These are phyloP conservation scores for Mucor indicus DNA, from an alignment of 371 early-diverging fungal genomes.

Conservation along the genomic window DNA sequence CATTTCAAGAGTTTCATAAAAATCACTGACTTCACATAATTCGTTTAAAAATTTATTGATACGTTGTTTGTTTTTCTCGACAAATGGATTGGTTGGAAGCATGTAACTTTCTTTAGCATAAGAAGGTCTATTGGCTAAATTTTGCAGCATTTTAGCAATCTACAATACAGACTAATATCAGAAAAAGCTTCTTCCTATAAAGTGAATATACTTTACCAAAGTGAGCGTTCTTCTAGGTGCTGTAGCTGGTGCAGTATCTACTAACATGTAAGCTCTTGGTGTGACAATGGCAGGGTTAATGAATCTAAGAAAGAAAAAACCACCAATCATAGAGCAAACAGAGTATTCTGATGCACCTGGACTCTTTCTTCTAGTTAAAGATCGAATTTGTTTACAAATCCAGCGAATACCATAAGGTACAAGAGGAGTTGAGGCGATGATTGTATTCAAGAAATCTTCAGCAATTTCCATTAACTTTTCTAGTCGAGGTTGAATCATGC, in stretches of 20 bases:
- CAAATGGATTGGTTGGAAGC: constrained; percentile 81
- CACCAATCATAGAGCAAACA: constrained; percentile 93
- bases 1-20: constrained; percentile 93
- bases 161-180: too few relatives aligned
- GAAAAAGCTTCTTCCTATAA: too few relatives aligned
- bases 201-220: too few relatives aligned
- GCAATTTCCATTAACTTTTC: constrained; percentile 83
- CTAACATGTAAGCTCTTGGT: constrained; percentile 90
- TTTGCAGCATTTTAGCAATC: constrained; percentile 90
- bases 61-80: constrained; percentile 79
- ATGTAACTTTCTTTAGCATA: constrained; percentile 90
- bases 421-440: constrained; percentile 73
- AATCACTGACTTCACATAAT: constrained; percentile 91
- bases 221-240: constrained; percentile 88
- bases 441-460: constrained; percentile 77
- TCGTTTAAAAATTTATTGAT: constrained; percentile 85
- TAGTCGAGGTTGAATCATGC: constrained; percentile 80
- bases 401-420: constrained; percentile 96
- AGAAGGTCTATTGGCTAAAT: constrained; percentile 89
- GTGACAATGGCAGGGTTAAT: constrained; percentile 97
- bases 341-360: constrained; percentile 86
- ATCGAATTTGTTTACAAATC: constrained; percentile 97
- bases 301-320: constrained; percentile 96
- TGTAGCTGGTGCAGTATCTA: constrained; percentile 76
- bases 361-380: constrained; percentile 85